Evolutionary conservation across 495 filamentous ascomycete genomes (phyloP), one percentile per base, ranked within the genome.

Genomic region (Choiromyces venosus): DNA sequence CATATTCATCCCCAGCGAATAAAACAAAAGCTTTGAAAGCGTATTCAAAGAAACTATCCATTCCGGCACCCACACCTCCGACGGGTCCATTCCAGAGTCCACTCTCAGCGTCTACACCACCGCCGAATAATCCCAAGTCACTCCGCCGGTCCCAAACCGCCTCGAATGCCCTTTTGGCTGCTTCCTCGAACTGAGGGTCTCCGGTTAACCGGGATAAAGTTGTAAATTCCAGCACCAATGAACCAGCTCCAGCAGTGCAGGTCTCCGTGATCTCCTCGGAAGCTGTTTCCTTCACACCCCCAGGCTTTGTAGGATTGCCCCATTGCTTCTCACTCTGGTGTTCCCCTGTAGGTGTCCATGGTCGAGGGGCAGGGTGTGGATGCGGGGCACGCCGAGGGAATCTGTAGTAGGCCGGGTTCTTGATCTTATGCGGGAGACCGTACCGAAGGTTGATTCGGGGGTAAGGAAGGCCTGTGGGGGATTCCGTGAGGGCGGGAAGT

Each of bases 21-120:
- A 99, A 83, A 74, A 99, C 91, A 76, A 96, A 89, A 2, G 93
- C 91, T 81, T 99, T 99, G 80, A 97, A 87, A 2, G 95, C 95
- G 81, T 99, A 99, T 84, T 99, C 95, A 78, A 94, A 98, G 83
- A 98, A 99, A 83, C 93, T 97, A 82, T 98, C 95, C 76, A 96
- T 91, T 25, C 95, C 96, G 1, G 95, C 95, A 46, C 95, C 95
- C 78, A 99, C 94, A 21, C 96, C 95, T 33, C 94, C 88, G 80
- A 91, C 93, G 9, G 92, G 87, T 38, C 90, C 90, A 68, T 94
- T 90, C 95, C 95, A 99, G 73, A 91, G 87, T 0, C 95, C 95
- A 38, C 87, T 91, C 78, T 99, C 95, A 10, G 91, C 92, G 84
- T 98, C 94, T 71, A 99, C 91, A 6, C 94, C 93, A 71, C 92